These are phyloP conservation scores for Dothistroma pini DNA, from an alignment of 2,329 filamentous ascomycete genomes.

Conservation along the genomic window DNA sequence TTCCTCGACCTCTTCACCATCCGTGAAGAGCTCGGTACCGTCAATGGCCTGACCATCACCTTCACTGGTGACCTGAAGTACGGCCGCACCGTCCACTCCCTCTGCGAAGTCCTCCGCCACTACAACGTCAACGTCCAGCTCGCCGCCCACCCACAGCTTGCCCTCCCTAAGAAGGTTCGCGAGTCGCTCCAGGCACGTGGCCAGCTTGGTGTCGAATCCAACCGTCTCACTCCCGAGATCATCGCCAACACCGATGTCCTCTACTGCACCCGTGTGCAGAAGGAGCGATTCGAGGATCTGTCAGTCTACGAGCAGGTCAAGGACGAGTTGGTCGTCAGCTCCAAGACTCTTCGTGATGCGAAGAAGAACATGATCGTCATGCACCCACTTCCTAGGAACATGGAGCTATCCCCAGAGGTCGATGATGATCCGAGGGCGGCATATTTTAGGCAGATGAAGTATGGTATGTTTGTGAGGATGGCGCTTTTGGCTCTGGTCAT, in stretches of 20 bases:
- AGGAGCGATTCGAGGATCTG: conserved; percentile 83
- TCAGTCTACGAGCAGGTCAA: conserved; percentile 83
- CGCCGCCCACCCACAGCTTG: conserved; percentile 74
- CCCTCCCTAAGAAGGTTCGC: conserved; percentile 71
- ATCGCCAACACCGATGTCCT: conserved; percentile 83
- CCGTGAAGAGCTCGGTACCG: conserved; percentile 92
- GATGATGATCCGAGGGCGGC: conserved; percentile 96
- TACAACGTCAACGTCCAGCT: conserved; percentile 95
- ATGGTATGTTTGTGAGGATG: conserved; percentile 98
- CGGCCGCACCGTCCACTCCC: conserved; percentile 90
- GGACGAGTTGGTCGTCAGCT: conserved; percentile 85
- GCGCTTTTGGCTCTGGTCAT: conserved; percentile 91
- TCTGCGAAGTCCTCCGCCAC: conserved; percentile 89
- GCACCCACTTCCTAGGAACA: conserved; percentile 91
- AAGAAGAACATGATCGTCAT: conserved; percentile 93
- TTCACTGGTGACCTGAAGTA: conserved; percentile 92
- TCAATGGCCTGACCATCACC: conserved; percentile 92
- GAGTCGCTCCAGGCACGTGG: conserved; percentile 68
- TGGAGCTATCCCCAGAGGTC: conserved; percentile 91
- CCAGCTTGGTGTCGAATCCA: conserved; percentile 72
- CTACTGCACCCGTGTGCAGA: conserved; percentile 96
- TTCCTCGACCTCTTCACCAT: conserved; percentile 99
- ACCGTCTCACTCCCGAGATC: conserved; percentile 80
- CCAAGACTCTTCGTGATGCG: conserved; percentile 81
- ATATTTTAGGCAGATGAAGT: conserved; percentile 99